Base-by-base conservation (phyloP, 225 moss, liverwort and hornwort species). In the Climacium dendroides region DNA sequence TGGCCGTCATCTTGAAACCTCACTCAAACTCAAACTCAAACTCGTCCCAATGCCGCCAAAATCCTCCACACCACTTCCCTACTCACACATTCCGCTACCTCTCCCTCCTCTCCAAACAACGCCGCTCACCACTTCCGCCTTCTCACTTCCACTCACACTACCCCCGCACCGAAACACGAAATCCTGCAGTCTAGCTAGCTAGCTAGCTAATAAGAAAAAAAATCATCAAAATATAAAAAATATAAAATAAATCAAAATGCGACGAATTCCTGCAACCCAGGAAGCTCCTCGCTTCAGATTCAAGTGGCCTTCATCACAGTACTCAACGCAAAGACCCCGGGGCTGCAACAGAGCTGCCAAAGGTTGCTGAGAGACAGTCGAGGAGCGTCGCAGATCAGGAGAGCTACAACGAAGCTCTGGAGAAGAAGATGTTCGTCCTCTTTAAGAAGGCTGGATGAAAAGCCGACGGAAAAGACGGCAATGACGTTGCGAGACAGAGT, bases 1-100 rank as follows among this genome's bases (percentile, higher is more conserved):
- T 85, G 54, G 86, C 58, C 88, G 94, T 94, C 97, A 98, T 98
- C 90, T 90, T 92, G 89, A 79, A 76, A 79, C 17, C 69, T 75
- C 69, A 32, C 85, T 63, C 66, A 5, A 11, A 47, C 79, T 70
- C 26, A 4, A 30, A 72, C 71, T 30, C 52, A 58, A 43, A 37
- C 70, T 71, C 41, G 15, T 23, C 70, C 25, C 79, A 86, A 74
- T 43, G 72, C 71, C 55, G 66, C 79, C 69, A 22, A 53, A 18
- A 34, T 11, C 54, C 81, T 63, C 59, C 28, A 15, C 28, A 15
- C 14, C 71, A 58, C 43, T 45, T 45, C 72, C 25, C 59, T 41
- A 88, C 83, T 57, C 74, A 78, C 69, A 77, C 87, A 87, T 87
- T 74, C 55, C 45, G 34, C 82, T 52, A 4, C 4, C 58, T 78